Conservation (phyloP, 169 alveolate genomes). For the Perkinsus marinus region DNA sequence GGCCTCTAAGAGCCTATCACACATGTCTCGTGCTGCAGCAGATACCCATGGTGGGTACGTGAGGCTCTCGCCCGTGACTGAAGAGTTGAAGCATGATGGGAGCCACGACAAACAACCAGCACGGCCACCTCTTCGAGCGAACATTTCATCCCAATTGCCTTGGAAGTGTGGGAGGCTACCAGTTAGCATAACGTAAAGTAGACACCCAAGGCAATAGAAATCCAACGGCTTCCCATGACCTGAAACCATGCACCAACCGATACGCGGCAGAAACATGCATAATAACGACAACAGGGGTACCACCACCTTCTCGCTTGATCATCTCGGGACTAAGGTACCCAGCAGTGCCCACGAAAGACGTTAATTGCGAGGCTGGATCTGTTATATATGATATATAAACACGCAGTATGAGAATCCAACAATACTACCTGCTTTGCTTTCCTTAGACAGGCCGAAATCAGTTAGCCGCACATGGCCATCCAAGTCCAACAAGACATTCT, state of each 20-base stretch:
- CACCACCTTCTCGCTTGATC: slow-evolving; percentile 36
- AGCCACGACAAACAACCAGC: background rate
- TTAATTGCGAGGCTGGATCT: background rate
- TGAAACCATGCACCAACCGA: background rate
- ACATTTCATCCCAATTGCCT: slow-evolving; percentile 32
- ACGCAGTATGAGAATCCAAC: too few relatives aligned
- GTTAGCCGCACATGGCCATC: slow-evolving; percentile 63
- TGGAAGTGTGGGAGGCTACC: slow-evolving; percentile 62
- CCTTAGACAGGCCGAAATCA: slow-evolving; percentile 67
- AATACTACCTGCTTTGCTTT: slow-evolving; percentile 58
- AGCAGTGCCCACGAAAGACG: slow-evolving; percentile 55
- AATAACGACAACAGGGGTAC: too few relatives aligned
- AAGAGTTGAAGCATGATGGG: background rate
- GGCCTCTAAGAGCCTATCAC: slow-evolving; percentile 32
- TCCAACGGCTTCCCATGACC: slow-evolving; percentile 75
- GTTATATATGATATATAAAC: background rate
- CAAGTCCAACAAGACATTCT: slow-evolving; percentile 13
- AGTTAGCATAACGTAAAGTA: slow-evolving; percentile 64
- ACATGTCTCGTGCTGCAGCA: slow-evolving; percentile 25
- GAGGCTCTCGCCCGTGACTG: slow-evolving; percentile 35
- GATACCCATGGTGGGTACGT: slow-evolving; percentile 37
- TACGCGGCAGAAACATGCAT: too few relatives aligned
- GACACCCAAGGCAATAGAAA: slow-evolving; percentile 69
- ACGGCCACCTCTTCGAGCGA: slow-evolving; percentile 27
- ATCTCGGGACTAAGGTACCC: slow-evolving; percentile 78